Evolutionary conservation across 1,284 basidiomycete genomes (phyloP).

Genomic region (Bondarzewia mesenterica): DNA sequence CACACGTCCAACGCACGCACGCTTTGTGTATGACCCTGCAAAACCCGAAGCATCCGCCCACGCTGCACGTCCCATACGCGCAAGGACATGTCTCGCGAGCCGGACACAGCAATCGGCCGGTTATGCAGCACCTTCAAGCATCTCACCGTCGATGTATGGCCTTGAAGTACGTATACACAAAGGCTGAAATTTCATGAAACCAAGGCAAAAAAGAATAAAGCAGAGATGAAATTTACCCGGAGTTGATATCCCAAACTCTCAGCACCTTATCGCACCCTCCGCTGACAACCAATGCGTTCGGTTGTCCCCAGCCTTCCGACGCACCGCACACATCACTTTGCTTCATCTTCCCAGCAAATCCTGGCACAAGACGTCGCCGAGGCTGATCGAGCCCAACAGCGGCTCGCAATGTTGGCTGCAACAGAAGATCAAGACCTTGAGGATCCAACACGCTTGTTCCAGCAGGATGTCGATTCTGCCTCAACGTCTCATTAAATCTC

Average conservation of each 20-base stretch:
- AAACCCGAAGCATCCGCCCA: conserved; percentile 60
- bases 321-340: conserved; percentile 60
- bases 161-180: conserved; percentile 74
- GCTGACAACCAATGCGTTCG: conserved; percentile 73
- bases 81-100: conserved; percentile 81
- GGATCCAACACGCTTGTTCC: conserved; percentile 14
- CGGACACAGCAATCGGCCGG: conserved; percentile 83
- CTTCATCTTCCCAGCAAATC: conserved; percentile 17
- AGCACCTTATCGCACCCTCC: conserved; percentile 90
- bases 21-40: conserved; percentile 77
- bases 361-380: neutral
- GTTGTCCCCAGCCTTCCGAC: conserved; percentile 58
- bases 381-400: conserved; percentile 26
- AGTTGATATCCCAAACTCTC: conserved; percentile 85
- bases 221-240: conserved; percentile 48
- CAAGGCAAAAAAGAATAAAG: neutral
- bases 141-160: conserved; percentile 88
- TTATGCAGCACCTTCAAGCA: conserved; percentile 87
- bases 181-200: conserved; percentile 35
- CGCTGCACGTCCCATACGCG: conserved; percentile 91
- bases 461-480: conserved; percentile 10
- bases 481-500: conserved; percentile 2
- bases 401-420: conserved; percentile 23
- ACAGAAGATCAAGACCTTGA: conserved; percentile 19
- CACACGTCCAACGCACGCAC: conserved; percentile 87